These are phyloP conservation scores for Chrysosphaeria jannelii DNA, from an alignment of 2,329 filamentous ascomycete species.

Conservation along the genomic window DNA sequence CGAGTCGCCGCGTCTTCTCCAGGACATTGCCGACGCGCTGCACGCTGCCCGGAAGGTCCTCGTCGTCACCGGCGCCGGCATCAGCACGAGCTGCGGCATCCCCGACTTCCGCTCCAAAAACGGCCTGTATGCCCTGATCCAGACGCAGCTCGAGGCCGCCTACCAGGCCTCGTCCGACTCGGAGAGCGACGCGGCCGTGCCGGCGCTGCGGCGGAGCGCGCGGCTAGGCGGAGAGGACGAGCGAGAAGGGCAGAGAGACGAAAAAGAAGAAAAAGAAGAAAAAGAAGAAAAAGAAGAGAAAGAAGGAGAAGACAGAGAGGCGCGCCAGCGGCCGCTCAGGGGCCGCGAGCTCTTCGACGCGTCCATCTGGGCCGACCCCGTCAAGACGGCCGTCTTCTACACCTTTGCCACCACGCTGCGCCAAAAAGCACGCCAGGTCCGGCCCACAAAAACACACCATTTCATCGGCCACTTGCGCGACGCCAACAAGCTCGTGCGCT, in stretches of 20 bases:
- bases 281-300: constrained; percentile 1
- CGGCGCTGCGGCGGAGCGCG: no score
- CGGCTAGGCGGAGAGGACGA: no score
- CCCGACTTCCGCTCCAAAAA: constrained; percentile 45
- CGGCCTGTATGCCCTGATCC: constrained; percentile 41
- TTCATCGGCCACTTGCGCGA: constrained; percentile 39
- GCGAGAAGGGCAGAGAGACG: constrained; percentile 8
- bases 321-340: constrained; percentile 22
- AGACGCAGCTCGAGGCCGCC: constrained; percentile 30
- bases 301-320: constrained; percentile 1
- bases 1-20: constrained; percentile 19
- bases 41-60: constrained; percentile 37
- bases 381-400: constrained; percentile 40
- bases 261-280: constrained; percentile 2
- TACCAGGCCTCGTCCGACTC: constrained; percentile 6
- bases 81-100: constrained; percentile 48
- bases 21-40: constrained; percentile 31
- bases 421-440: constrained; percentile 29
- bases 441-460: constrained; percentile 32
- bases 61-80: constrained; percentile 41
- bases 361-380: constrained; percentile 36
- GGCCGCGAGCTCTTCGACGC: constrained; percentile 42
- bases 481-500: constrained; percentile 34
- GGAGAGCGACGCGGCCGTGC: background rate
- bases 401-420: constrained; percentile 38